Base-by-base conservation (phyloP, 768 basidiomycete species). In the Leccinum disarticulatum region DNA sequence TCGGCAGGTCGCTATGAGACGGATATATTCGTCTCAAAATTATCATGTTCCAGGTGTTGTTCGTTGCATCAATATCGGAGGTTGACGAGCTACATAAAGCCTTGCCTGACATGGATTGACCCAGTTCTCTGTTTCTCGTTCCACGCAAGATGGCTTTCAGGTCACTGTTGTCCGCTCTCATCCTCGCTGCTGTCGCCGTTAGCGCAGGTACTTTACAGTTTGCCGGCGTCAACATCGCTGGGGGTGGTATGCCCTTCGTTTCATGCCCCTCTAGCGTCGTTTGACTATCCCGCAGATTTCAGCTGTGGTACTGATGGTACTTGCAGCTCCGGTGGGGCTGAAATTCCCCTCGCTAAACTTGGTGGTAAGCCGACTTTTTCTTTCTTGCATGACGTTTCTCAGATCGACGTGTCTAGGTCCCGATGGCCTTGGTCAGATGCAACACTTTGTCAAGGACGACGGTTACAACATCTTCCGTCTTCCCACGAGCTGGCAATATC, bases 401-500 rank as follows among this genome's bases (percentile, higher is more conserved):
- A 4, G 0, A 15, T 33, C 11, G 14, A 30, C 17, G 11, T 13
- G 8, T 56, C 1, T 35, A 66, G 62, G 61, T 58, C 28, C 54
- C 7, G 62, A 66, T 52, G 60, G 61, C 19, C 41, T 58, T 8
- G 80, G 82, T n/a, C 86, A 87, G 66, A 87, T 87, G 82, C 65
- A 76, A 47, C 86, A 87, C 66, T 87, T 87, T 61, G 78, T 80
- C 53, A 67, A 77, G 0, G 72, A 83, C 61, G 82, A 86, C 59
- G 79, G 78, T 3, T 83, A 80, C 75, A 83, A 83, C 56, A 73
- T 77, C 7, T 84, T 86, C 77, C 83, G 86, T 55, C 77, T 86
- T 19, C 84, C 86, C 1, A 80, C 83, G 6, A 81, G 79, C 27
- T 87, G 86, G 84, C 86, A 86, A 64, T 83, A 75, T 68, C 73